Percentiles rank a stretch among this genome's conserved stretches.
Conservation (phyloP, 805 yeast genomes). For the Spathaspora sp. region DNA sequence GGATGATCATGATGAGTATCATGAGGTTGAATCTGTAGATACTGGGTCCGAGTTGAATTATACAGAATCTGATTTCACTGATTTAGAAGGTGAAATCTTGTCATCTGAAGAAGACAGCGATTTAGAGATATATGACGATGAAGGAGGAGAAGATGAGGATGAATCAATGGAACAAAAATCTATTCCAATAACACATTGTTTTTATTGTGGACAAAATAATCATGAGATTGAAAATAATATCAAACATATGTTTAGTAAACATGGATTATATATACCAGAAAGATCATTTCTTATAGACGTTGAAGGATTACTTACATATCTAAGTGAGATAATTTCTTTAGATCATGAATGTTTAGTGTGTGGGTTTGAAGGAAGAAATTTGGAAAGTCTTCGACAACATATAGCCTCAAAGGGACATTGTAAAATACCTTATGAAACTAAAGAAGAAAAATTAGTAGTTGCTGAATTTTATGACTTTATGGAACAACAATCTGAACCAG, state of each 20-base stretch:
- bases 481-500: constrained; percentile 11
- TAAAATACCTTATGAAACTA: constrained; percentile 41
- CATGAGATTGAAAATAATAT: constrained; percentile 52
- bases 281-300: constrained; percentile 33
- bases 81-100: constrained; percentile 12
- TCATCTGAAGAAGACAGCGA: constrained; percentile 19
- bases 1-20: constrained; percentile 31
- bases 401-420: constrained; percentile 43
- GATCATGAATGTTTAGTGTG: constrained; percentile 44
- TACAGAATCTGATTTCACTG: constrained; percentile 34
- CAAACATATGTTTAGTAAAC: constrained; percentile 41
- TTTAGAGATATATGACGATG: constrained; percentile 15
- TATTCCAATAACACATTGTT: constrained; percentile 49
- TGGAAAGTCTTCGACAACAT: constrained; percentile 43
- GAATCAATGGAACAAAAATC: constrained; percentile 28
- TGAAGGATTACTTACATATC: constrained; percentile 34
- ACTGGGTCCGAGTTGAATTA: constrained; percentile 50
- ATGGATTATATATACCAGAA: constrained; percentile 46
- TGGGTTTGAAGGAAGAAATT: constrained; percentile 39
- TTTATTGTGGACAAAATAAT: constrained; percentile 55
- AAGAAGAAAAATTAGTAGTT: constrained; percentile 31
- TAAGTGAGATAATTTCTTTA: constrained; percentile 34
- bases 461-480: constrained; percentile 37
- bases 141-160: constrained; percentile 11
- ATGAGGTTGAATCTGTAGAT: constrained; percentile 32